These are phyloP conservation scores for Dactylorhiza incarnata DNA, from an alignment of 106 monocot species.

Conservation along the genomic window DNA sequence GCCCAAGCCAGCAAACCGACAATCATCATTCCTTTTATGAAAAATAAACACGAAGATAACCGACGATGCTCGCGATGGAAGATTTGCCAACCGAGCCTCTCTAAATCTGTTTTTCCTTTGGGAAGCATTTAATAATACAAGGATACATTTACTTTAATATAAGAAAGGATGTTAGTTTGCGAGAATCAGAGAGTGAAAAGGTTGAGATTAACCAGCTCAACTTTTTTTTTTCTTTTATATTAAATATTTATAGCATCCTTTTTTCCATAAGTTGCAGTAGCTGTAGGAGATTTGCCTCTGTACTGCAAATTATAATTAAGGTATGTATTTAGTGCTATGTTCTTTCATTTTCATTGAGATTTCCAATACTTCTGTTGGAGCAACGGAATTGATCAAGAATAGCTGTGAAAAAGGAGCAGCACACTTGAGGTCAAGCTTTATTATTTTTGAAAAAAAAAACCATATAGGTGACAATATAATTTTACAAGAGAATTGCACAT, in stretches of 20 bases:
- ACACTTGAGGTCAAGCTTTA: no score
- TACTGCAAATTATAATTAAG: background rate
- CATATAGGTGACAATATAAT: no score
- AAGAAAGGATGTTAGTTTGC: no score
- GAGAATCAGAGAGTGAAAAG: no score
- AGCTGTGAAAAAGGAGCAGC: no score
- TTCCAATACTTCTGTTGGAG: no score
- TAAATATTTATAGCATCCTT: background rate
- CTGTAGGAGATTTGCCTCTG: background rate
- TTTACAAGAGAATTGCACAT: no score
- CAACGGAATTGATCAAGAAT: no score
- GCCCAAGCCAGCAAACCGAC: conserved; percentile 15
- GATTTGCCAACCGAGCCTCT: background rate
- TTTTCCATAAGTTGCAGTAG: conserved; percentile 1
- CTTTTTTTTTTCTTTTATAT: background rate
- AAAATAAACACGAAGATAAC: conserved; percentile 27
- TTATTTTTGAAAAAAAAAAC: no score
- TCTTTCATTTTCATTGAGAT: background rate
- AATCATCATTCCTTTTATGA: conserved; percentile 22
- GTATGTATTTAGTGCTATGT: background rate
- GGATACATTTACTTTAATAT: background rate
- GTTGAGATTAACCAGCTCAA: no score
- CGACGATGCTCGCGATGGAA: conserved; percentile 11
- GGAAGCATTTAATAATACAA: background rate
- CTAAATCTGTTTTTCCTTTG: background rate